Conservation (phyloP, 2,329 filamentous ascomycete species). For the Pseudocercospora fuligena region DNA sequence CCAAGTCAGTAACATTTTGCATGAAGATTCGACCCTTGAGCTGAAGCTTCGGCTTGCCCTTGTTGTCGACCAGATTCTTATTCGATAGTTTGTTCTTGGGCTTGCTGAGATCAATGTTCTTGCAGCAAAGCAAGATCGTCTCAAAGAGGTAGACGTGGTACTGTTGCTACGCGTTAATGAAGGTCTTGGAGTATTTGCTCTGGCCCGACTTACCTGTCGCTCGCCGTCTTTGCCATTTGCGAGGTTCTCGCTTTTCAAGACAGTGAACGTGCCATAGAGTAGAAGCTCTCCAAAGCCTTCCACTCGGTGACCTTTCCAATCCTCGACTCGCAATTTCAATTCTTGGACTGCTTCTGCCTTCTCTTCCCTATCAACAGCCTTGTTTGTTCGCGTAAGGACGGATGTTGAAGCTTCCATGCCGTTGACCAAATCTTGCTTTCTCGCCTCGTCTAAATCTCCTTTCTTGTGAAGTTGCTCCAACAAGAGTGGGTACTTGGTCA, state of each 20-base stretch:
- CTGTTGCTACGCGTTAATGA: conserved; percentile 50
- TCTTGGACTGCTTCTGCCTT: conserved; percentile 83
- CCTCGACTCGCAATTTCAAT: conserved; percentile 80
- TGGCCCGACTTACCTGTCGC: conserved; percentile 70
- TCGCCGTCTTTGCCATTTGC: conserved; percentile 76
- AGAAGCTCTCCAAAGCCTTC: conserved; percentile 90
- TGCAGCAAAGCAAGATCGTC: conserved; percentile 93
- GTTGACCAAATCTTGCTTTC: conserved; percentile 71
- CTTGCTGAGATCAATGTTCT: conserved; percentile 88
- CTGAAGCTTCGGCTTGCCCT: conserved; percentile 77
- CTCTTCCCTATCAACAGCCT: conserved; percentile 86
- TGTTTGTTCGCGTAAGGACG: conserved; percentile 83
- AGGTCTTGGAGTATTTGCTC: not conserved
- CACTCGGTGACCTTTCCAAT: conserved; percentile 93
- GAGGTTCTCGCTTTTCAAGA: conserved; percentile 66
- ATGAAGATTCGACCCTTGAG: conserved; percentile 98
- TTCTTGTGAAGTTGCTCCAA: conserved; percentile 88
- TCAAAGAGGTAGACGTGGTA: conserved; percentile 99
- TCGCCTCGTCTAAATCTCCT: conserved; percentile 70
- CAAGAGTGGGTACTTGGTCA: conserved; percentile 92
- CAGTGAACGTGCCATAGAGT: conserved; percentile 86
- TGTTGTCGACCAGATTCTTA: conserved; percentile 70
- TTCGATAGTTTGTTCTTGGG: conserved; percentile 73
- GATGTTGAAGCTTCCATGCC: conserved; percentile 83
- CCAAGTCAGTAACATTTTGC: conserved; percentile 96